Base-by-base conservation (phyloP, 2,329 filamentous ascomycete species). In the Fonsecaea nubica region DNA sequence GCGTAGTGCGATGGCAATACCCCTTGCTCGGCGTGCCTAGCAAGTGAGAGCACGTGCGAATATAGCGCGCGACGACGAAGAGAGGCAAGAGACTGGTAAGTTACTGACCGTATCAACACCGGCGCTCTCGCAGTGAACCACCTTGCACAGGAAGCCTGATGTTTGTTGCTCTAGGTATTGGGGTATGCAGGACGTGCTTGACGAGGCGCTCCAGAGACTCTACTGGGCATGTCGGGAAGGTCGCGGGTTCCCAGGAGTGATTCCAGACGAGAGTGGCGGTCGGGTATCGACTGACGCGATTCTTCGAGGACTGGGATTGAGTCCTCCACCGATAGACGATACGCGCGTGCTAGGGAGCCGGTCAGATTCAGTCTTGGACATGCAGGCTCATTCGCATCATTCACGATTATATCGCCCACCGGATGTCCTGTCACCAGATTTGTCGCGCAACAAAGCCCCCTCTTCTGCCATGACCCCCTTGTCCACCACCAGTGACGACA, bases 71-170 rank as follows among this genome's bases (percentile, higher is more conserved):
- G 68, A 5, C 57, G 68, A 33, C 65, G 68, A n/a, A 62, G 68
- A 52, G 68, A 69, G 50, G 68, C 65, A 18, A 64, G 68, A 60
- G 68, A 69, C 40, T 69, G 68, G 68, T 69, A 58, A 60, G 65
- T 69, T 12, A 15, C 21, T 30, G 7, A 12, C 8, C 15, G 36
- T 13, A 48, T 38, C 18, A 2, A n/a, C 18, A n/a, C 25, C 25
- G 32, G n/a, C 30, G 8, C 25, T 50, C 21, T 50, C 5, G 18
- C 45, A 21, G 15, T 21, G 9, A 30, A 50, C 1, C n/a, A 40
- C 6, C 30, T 53, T 10, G 15, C 61, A 25, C 18, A 40, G 18
- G 38, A 13, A n/a, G 30, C 38, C 57, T 52, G 56, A 42, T 45
- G 15, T 50, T 32, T 45, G 10, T 13, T 35, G 13, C 13, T 40